Evolutionary conservation across 768 basidiomycete genomes (phyloP), one percentile per base, ranked within the genome.

Genomic region (Leucocoprinus birnbaumii): DNA sequence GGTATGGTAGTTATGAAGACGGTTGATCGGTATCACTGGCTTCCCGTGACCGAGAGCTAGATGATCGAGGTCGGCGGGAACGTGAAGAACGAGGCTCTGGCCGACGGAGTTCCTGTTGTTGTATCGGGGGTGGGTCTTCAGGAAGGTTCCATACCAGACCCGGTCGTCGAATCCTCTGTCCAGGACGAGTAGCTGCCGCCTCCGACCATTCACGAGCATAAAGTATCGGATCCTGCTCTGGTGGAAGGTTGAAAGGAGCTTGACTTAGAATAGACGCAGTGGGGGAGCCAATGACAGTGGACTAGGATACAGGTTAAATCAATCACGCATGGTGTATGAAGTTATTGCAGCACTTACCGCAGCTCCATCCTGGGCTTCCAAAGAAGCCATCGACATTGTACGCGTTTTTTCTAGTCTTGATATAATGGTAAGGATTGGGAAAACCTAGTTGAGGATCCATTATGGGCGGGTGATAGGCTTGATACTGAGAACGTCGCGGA

Each of bases 361-460:
- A 52, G 88, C 89, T 35, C 90, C 90, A 62, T 91, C 83, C 60
- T 84, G 79, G 22, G 88, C 90, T 65, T 92, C 90, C 27, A 88
- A 73, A 40, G 90, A 92, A 31, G 84, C 84, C 35, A 81, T 77
- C 14, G 90, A 91, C 40, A 91, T 73, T 6, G 86, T 84, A 27
- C 85, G 81, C 65, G 85, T 76, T 62, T n/a, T 81, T 76, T 63
- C 80, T 84, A 27, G 69, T 74, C 21, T 71, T 72, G 59, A 89
- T 59, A 61, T 88, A 77, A 42, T 82, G 80, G 68, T 89, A 87
- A 0, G 87, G 80, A 16, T 78, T 79, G 61, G 85, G n/a, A n/a
- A n/a, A n/a, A n/a, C n/a, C 84, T 19, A 82, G 73, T 51, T 76
- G 80, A 27, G 77, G 68, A 18, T 69, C 71, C 9, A 72, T 52